Base-by-base conservation (phyloP, 306 rosid species). In the Inga laurina region DNA sequence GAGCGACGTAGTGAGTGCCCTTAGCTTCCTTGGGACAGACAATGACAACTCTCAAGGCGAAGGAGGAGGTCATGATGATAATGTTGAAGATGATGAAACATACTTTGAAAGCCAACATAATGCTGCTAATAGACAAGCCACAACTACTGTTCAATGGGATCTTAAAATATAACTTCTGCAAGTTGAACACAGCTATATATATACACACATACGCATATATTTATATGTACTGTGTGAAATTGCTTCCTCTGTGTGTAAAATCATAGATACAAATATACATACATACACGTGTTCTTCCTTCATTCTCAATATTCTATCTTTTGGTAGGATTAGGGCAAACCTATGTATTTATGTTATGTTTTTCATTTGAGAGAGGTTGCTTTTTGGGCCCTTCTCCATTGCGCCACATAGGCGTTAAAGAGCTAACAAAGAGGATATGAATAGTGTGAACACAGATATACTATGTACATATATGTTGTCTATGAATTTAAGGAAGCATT, bases 1-100 rank as follows among this genome's bases (percentile, higher is more conserved):
- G 69, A 92, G 94, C 18, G 98, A 95, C 2, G 97, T 93, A 16
- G 98, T 93, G 54, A 92, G 92, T 5, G 98, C 97, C 48, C 84
- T 95, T 21, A 73, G 22, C 57, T 73, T 46, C 24, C 77, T 73
- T 14, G 77, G 22, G 19, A 71, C 54, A 46, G 61, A 15, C 21
- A n/a, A 2, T n/a, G 2, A 43, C 9, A 43, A 32, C 16, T 35
- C 71, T 32, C 22, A 39, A 32, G 65, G 5, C 16, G 30, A 4
- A 46, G 51, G 54, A 14, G 18, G 19, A 13, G 7, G 18, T 10
- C n/a, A 15, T 41, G 74, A 70, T 19, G 51, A 70, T 8, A 27
- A 68, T 9, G 65, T 9, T 22, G 65, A 59, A 9, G 66, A 59
- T n/a, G 66, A n/a, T 59, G 66, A 59, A n/a, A 41, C 75, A 10